Conservation (phyloP, 495 filamentous ascomycete species). For the Hypoxylon fragiforme region DNA sequence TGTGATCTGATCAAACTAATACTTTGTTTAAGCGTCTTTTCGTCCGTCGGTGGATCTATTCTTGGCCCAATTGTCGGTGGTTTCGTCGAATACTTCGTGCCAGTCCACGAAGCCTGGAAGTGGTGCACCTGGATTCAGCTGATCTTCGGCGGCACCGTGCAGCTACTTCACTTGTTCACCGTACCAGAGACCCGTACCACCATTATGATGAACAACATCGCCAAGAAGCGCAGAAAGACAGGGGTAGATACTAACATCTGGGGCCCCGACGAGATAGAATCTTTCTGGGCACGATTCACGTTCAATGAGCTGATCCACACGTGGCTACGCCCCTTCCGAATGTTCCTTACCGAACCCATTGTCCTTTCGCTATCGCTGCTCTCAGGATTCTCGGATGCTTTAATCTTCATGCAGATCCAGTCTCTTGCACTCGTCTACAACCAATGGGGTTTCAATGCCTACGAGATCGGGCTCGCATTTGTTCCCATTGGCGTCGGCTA, state of each 20-base stretch:
- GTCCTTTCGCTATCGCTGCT: conserved; percentile 72
- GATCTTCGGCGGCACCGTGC: conserved; percentile 68
- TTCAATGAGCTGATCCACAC: conserved; percentile 59
- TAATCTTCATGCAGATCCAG: conserved; percentile 80
- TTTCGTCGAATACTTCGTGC: conserved; percentile 65
- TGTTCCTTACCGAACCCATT: conserved; percentile 79
- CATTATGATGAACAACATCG: conserved; percentile 67
- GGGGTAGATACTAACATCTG: conserved; percentile 60
- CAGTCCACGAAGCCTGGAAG: conserved; percentile 55
- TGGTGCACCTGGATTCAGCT: conserved; percentile 85
- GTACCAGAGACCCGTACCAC: conserved; percentile 71
- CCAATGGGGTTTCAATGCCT: conserved; percentile 63
- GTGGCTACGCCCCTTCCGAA: conserved; percentile 74
- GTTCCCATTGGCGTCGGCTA: conserved; percentile 68
- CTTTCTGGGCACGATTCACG: conserved; percentile 55
- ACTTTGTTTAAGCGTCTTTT: conserved; percentile 60
- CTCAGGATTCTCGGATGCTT: conserved; percentile 76
- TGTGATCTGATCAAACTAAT: not conserved
- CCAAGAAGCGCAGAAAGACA: conserved; percentile 62
- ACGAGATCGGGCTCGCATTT: conserved; percentile 64
- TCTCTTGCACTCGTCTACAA: conserved; percentile 66
- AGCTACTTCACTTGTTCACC: conserved; percentile 66
- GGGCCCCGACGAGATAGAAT: conserved; percentile 63
- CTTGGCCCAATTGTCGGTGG: conserved; percentile 81
- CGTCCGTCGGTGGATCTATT: conserved; percentile 73